phyloP scores from a whole-genome alignment of 352 stramenopile genomes.

The Pelagophyceae sp. region DNA sequence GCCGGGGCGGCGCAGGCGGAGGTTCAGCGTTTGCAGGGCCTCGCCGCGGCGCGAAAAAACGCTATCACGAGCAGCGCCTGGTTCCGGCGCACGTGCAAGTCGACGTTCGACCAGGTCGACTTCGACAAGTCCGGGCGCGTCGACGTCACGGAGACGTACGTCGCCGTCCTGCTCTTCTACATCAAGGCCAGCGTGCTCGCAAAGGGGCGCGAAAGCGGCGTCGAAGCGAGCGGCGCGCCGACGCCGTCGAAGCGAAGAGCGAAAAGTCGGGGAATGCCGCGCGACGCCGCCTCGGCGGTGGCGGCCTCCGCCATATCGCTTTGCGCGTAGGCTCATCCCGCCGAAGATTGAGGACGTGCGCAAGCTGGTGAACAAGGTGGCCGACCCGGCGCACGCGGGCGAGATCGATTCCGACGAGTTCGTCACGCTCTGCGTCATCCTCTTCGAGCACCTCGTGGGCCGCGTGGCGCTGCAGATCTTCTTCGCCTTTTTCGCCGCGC shows the following conservation, averaged over 20 bases:
- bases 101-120: background rate
- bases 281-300: too few relatives aligned
- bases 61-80: too few relatives aligned
- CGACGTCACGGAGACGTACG: background rate
- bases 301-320: too few relatives aligned
- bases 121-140: background rate
- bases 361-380: background rate
- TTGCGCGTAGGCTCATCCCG: background rate
- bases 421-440: background rate
- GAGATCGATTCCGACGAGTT: background rate
- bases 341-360: background rate
- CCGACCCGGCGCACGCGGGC: background rate
- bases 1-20: too few relatives aligned
- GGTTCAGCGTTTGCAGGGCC: too few relatives aligned
- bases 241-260: too few relatives aligned
- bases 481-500: background rate
- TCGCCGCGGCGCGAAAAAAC: too few relatives aligned
- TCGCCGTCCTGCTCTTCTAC: slow-evolving; percentile 12
- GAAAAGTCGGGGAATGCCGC: too few relatives aligned
- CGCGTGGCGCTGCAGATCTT: background rate
- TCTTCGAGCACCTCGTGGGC: background rate
- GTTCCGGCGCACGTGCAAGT: too few relatives aligned
- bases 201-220: background rate
- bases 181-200: background rate
- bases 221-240: too few relatives aligned